These are phyloP conservation scores for Apiospora saccharicola DNA, from an alignment of 2,329 filamentous ascomycete species.

Conservation along the genomic window DNA sequence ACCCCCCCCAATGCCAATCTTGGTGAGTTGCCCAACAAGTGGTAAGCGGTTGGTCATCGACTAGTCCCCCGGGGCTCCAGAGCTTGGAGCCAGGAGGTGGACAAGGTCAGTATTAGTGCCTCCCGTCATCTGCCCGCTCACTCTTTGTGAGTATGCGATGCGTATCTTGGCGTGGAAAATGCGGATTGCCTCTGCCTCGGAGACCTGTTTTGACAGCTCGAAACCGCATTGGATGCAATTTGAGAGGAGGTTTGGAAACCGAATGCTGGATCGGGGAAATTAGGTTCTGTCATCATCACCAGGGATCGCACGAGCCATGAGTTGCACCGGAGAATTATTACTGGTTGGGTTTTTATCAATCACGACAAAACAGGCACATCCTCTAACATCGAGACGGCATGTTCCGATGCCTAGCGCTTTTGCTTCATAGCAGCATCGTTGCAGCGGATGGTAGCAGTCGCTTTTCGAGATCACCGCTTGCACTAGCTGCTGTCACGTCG, in stretches of 20 bases:
- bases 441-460: neutral
- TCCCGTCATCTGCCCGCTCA: neutral
- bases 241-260: neutral
- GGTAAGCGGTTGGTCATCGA: neutral
- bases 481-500: neutral
- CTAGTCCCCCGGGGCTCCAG: neutral
- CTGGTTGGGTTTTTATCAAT: neutral
- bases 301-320: constrained; percentile 16
- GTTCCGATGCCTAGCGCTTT: neutral
- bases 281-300: constrained; percentile 4
- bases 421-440: neutral
- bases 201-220: neutral
- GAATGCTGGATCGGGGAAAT: neutral
- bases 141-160: neutral
- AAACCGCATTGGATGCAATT: neutral
- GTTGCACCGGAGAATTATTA: constrained; percentile 13
- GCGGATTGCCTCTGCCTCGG: neutral
- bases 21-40: neutral
- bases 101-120: too few species aligned
- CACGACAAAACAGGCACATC: neutral
- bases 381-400: neutral
- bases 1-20: neutral
- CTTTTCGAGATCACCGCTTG: neutral
- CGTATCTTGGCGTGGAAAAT: neutral
- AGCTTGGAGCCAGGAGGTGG: neutral